Percentiles rank a stretch among this genome's conserved stretches.
Conservation (phyloP, 352 stramenopile genomes). For the Aphanomyces cochlioides region DNA sequence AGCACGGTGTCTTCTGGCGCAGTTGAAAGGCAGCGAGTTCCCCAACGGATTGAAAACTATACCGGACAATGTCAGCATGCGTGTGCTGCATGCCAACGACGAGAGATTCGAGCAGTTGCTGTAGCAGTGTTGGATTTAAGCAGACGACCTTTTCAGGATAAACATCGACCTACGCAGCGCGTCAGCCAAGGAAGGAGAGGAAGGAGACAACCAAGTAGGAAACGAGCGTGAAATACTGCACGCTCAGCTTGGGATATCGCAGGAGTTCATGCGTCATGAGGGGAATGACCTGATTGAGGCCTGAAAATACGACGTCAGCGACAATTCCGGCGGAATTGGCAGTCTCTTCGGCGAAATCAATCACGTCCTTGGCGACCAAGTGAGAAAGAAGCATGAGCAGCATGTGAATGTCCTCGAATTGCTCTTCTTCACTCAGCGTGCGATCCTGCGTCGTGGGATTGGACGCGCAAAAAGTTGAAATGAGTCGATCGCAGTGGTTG, state of each 20-base stretch:
- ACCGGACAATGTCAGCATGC: slow-evolving; percentile 64
- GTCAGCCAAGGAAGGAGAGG: neutral
- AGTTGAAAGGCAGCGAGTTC: slow-evolving; percentile 70
- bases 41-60: slow-evolving; percentile 79
- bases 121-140: slow-evolving; percentile 61
- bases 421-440: slow-evolving; percentile 58
- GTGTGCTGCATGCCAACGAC: slow-evolving; percentile 73
- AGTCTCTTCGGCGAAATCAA: slow-evolving; percentile 78
- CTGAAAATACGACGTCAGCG: slow-evolving; percentile 85
- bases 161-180: slow-evolving; percentile 46
- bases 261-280: slow-evolving; percentile 87
- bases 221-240: slow-evolving; percentile 87
- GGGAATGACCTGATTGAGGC: slow-evolving; percentile 79
- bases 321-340: slow-evolving; percentile 62
- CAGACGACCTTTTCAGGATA: slow-evolving; percentile 73
- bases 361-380: slow-evolving; percentile 78
- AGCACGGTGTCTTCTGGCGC: slow-evolving; percentile 50
- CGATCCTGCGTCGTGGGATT: slow-evolving; percentile 46
- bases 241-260: slow-evolving; percentile 78
- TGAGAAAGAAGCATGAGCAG: slow-evolving; percentile 78
- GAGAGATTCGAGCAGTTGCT: slow-evolving; percentile 69
- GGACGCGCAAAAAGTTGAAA: slow-evolving; percentile 63
- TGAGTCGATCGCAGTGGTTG: slow-evolving; percentile 62
- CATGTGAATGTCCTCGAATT: slow-evolving; percentile 63
- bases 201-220: slow-evolving; percentile 54